Percentiles rank a stretch among this genome's conserved stretches.
Evolutionary conservation across 805 yeast genomes (phyloP).

Genomic region (Saturnispora gosingensis): DNA sequence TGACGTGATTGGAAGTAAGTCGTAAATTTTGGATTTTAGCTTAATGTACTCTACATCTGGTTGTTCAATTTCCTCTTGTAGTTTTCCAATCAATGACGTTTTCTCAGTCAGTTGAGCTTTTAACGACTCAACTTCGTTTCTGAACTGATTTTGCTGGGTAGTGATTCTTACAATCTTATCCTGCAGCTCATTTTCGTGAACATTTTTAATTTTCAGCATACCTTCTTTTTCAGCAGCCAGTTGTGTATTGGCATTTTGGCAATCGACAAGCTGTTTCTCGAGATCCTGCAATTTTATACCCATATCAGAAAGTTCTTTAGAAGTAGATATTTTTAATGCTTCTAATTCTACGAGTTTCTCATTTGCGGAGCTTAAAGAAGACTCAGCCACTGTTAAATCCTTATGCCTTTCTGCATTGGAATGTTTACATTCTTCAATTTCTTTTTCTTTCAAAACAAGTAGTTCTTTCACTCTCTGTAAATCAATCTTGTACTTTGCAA

Average conservation of each 20-base stretch:
- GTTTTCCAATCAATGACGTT: background rate
- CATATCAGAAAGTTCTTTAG: background rate
- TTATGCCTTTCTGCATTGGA: background rate
- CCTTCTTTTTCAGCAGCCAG: background rate
- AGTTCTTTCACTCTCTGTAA: background rate
- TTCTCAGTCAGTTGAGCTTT: constrained; percentile 8
- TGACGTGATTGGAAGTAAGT: constrained; percentile 21
- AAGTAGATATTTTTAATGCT: background rate
- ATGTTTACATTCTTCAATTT: background rate
- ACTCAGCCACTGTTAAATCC: background rate
- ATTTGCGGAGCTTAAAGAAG: background rate
- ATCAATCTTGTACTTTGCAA: background rate
- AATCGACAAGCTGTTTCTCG: background rate
- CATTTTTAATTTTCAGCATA: background rate
- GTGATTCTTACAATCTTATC: background rate
- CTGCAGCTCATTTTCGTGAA: background rate
- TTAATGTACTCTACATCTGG: constrained; percentile 18
- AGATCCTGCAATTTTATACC: background rate
- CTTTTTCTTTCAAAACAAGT: background rate
- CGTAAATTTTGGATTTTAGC: constrained; percentile 22
- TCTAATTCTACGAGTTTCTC: background rate
- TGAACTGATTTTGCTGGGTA: background rate
- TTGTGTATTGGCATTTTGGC: background rate
- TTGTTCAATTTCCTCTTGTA: constrained; percentile 3
- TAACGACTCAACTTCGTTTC: background rate